Conservation (phyloP, 176 grass and related monocot genomes). For the Phyllostachys edulis region DNA sequence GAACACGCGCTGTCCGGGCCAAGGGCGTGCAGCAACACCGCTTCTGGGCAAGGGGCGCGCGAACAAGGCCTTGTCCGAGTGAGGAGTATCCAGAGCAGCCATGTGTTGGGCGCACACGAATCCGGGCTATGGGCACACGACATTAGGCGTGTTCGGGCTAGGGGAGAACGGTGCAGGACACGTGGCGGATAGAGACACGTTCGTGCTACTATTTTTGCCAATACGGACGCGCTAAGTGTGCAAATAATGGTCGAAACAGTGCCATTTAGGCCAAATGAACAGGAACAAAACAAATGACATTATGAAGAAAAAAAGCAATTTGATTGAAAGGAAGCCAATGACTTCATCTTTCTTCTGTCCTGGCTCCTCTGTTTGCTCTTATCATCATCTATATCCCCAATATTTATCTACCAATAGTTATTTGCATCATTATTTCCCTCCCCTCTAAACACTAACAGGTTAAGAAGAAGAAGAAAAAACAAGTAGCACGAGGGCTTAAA, state of each 20-base stretch:
- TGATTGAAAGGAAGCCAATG: slow-evolving; percentile 48
- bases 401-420: slow-evolving; percentile 38
- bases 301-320: slow-evolving; percentile 36
- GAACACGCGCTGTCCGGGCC: too few species aligned
- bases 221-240: too few species aligned
- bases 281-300: slow-evolving; percentile 40
- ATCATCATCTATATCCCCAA: slow-evolving; percentile 48
- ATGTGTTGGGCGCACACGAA: too few species aligned
- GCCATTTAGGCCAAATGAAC: not conserved
- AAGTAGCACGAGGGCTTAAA: slow-evolving; percentile 37
- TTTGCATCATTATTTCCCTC: slow-evolving; percentile 46
- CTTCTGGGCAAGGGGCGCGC: accelerated
- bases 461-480: not conserved
- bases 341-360: slow-evolving; percentile 60
- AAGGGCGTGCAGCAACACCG: too few species aligned
- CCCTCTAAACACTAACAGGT: slow-evolving; percentile 31
- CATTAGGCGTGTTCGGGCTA: too few species aligned
- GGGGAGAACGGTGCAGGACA: too few species aligned
- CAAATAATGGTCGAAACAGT: too few species aligned
- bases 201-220: too few species aligned
- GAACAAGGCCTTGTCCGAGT: too few species aligned
- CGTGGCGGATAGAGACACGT: too few species aligned
- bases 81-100: too few species aligned
- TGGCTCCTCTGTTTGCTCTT: slow-evolving; percentile 55
- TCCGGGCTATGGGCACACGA: too few species aligned